Evolutionary conservation across 306 rosid species (phyloP), one percentile per base, ranked within the genome.

Genomic region (Quercus alba): DNA sequence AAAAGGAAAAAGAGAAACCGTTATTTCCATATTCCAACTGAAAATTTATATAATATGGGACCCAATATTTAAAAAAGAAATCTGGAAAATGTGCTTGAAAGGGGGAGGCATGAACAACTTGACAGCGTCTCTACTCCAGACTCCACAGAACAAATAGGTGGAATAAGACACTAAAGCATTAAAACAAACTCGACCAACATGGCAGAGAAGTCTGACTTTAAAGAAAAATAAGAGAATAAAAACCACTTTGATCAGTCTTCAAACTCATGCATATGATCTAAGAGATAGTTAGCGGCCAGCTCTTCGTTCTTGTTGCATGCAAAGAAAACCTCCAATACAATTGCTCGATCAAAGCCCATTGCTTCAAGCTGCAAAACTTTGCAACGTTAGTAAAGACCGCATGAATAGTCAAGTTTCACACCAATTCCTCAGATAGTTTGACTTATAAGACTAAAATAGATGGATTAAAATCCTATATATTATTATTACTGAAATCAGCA

Each of bases 251-350:
- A 78, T 86, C 88, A 89, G 70, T 90, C 92, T 35, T 87, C 93
- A 68, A 90, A 92, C 64, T 92, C 97, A 57, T 92, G 85, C 83
- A 84, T 83, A 83, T 92, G 97, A 81, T 92, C 97, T 81, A 90
- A 82, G 12, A 92, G 93, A 77, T 92, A 92, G 85, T 92, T 92
- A 63, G 97, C 95, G 3, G 97, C 97, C 80, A 90, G 82, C 72
- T 92, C 92, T 87, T 92, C 97, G 9, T 92, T 89, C 86, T 89
- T 92, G 75, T 92, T 90, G 89, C 95, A 90, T 3, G 97, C 93
- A 75, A 92, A 90, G 91, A 84, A 92, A 41, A 89, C 97, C 83
- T 90, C 93, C 89, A 92, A 56, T 20, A 92, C 97, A 28, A 86
- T 79, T n/a, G 85, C 93, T 63, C 91, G 88, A 59, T 87, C 92